Base-by-base conservation (phyloP, 2,329 filamentous ascomycete genomes). In the Pseudogymnoascus sp. region DNA sequence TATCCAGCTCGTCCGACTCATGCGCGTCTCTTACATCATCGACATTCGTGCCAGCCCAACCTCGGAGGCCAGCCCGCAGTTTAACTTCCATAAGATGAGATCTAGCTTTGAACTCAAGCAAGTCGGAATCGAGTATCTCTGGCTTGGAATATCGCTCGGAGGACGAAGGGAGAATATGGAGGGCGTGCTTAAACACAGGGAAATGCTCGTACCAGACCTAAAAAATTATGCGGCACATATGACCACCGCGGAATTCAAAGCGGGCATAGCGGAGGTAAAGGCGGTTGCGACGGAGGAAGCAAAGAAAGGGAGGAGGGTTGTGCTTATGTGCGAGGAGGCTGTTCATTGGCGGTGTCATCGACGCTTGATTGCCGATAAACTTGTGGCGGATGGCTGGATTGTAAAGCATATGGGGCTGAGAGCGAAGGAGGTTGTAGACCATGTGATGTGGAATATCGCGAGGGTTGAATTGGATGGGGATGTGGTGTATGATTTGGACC, bases 291-390 rank as follows among this genome's bases (percentile, higher is more conserved):
- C 2, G 8, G 4, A 2, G 15, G 13, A 55, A 27, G 48, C 27
- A 9, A 6, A 5, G 25, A 13, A 9, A 21, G n/a, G 9, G n/a
- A 55, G 21, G 29, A 33, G 9, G 29, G 5, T 55, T 9, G 29
- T 33, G 29, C 10, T 55, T 33, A 55, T 55, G 48, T 55, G 48
- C 29, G 9, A 33, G 5, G 48, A 55, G n/a, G 29, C n/a, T 4
- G 9, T 33, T 27, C 15, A 18, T 18, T 33, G n/a, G 48, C 48
- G 48, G 8, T 55, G 48, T 2, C 48, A 55, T 33, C 48, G 48
- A 55, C 48, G 48, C 29, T 33, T 55, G 48, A 55, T 55, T 55
- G 48, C 48, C 8, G 48, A 55, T 33, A 55, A 29, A 7, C 48
- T 55, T 33, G 29, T 55, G 27, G 48, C 48, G 9, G n/a, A 55